Percentiles rank a stretch among this genome's conserved stretches.
phyloP scores from a whole-genome alignment of 176 grass and related monocot species.

The Oryza australiensis region DNA sequence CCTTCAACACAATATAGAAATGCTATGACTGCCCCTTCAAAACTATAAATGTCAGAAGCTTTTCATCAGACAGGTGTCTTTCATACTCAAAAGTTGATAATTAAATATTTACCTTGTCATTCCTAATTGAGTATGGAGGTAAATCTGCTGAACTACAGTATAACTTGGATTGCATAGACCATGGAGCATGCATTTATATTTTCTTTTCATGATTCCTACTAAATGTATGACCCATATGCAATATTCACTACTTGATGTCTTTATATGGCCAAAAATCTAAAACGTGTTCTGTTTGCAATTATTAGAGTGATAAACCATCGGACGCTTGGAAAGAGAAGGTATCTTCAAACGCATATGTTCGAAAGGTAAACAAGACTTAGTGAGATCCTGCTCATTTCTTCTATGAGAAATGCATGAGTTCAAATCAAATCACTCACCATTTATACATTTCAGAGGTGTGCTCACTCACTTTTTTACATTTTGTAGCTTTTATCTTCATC shows the following conservation, averaged over 20 bases:
- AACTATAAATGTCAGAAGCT: not conserved
- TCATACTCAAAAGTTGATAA: not conserved
- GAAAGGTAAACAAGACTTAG: conserved; percentile 51
- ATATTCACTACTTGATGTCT: not conserved
- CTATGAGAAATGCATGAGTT: conserved; percentile 17
- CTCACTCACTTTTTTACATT: conserved; percentile 30
- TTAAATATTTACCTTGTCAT: not conserved
- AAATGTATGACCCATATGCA: conserved; percentile 7
- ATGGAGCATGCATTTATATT: not conserved
- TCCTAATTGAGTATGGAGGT: not conserved
- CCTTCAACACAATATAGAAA: not conserved
- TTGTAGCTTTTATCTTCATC: conserved; percentile 71
- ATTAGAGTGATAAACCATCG: conserved; percentile 46
- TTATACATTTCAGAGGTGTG: not conserved
- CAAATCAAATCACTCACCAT: not conserved
- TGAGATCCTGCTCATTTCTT: conserved; percentile 19
- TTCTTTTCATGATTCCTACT: conserved; percentile 26
- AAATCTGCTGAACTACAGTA: conserved; percentile 17
- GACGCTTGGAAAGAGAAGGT: conserved; percentile 76
- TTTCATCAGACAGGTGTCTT: not conserved
- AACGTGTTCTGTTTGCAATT: conserved; percentile 39
- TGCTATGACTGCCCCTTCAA: not conserved
- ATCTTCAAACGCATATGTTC: conserved; percentile 72
- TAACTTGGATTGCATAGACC: not conserved
- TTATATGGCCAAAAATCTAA: conserved; percentile 14